Evolutionary conservation across 1,284 basidiomycete genomes (phyloP).

Genomic region (Malassezia brasiliensis): DNA sequence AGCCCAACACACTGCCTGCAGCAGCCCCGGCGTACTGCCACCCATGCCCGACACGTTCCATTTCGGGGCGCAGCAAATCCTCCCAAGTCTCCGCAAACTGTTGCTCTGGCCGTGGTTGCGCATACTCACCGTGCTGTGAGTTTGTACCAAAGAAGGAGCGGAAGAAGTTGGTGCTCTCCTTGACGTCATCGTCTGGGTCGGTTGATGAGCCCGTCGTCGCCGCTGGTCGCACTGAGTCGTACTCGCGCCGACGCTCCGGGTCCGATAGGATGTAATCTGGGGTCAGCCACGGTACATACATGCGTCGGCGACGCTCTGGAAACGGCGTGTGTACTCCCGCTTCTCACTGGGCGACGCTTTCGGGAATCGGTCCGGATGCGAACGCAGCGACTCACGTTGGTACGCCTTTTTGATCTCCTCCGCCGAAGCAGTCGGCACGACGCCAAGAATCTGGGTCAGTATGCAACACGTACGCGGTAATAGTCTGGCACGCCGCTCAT

Average conservation of each 20-base stretch:
- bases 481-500: slow-evolving; percentile 15
- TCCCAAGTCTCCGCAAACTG: slow-evolving; percentile 41
- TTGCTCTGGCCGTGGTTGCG: slow-evolving; percentile 31
- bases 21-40: slow-evolving; percentile 4
- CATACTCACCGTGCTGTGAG: neutral
- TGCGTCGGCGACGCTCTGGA: slow-evolving; percentile 71
- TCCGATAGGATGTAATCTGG: slow-evolving; percentile 82
- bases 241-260: slow-evolving; percentile 64
- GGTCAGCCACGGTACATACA: slow-evolving; percentile 45
- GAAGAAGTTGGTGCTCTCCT: slow-evolving; percentile 36
- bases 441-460: slow-evolving; percentile 26
- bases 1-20: slow-evolving; percentile 7
- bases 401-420: slow-evolving; percentile 72
- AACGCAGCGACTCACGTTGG: slow-evolving; percentile 64
- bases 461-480: slow-evolving; percentile 7
- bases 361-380: slow-evolving; percentile 78
- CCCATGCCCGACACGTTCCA: slow-evolving; percentile 17
- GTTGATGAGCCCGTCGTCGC: slow-evolving; percentile 9
- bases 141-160: slow-evolving; percentile 22
- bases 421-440: slow-evolving; percentile 57
- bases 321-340: slow-evolving; percentile 52
- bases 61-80: slow-evolving; percentile 45
- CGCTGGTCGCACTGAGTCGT: slow-evolving; percentile 46
- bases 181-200: slow-evolving; percentile 21
- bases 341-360: slow-evolving; percentile 65